Evolutionary conservation across 352 stramenopile genomes (phyloP).

Genomic region (Globisporangium cederbergense): DNA sequence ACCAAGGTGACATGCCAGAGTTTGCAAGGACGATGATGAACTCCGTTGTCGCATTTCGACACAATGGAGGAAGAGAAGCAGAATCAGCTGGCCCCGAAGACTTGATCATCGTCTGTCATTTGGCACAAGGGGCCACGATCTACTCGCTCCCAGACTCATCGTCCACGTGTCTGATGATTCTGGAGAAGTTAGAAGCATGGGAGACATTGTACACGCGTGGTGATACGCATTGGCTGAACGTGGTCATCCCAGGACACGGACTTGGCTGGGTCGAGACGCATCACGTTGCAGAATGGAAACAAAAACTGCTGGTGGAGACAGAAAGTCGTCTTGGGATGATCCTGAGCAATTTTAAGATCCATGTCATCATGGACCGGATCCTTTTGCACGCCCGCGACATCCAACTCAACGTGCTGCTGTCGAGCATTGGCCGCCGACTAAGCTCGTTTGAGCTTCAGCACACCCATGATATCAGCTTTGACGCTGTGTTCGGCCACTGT

Average conservation of each 20-base stretch:
- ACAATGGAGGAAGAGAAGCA: no score
- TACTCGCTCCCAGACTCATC: neutral
- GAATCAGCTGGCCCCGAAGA: no score
- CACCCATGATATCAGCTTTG: neutral
- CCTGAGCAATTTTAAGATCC: neutral
- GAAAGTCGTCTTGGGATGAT: neutral
- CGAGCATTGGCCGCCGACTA: neutral
- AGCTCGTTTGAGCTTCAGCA: neutral
- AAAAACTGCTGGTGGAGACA: neutral
- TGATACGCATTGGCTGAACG: neutral
- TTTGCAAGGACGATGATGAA: neutral
- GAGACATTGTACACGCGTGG: neutral
- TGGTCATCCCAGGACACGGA: neutral
- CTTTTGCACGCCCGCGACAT: no score
- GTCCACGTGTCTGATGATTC: neutral
- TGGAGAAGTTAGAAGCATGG: neutral
- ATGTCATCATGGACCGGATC: no score
- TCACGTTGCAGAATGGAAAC: neutral
- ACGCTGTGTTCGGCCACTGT: neutral
- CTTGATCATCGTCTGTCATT: neutral
- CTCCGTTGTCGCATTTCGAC: no score
- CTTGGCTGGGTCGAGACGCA: neutral
- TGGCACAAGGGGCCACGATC: neutral
- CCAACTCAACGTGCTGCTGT: neutral
- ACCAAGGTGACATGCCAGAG: neutral